These are phyloP conservation scores for Fusarium albidum DNA, from an alignment of 2,329 filamentous ascomycete species.

Conservation along the genomic window DNA sequence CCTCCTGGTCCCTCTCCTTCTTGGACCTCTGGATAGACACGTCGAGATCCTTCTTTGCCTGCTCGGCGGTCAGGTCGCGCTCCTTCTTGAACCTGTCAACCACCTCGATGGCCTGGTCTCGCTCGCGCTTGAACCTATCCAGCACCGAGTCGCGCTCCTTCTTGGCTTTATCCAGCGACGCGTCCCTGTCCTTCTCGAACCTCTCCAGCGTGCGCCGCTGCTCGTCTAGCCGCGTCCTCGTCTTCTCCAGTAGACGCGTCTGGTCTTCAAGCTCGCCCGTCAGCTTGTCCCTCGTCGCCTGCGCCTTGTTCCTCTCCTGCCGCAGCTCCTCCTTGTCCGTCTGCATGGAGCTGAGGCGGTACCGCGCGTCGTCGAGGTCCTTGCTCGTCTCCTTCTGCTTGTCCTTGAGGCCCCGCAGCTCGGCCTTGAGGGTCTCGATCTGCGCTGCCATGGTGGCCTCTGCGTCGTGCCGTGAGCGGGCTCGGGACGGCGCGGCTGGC, in stretches of 20 bases:
- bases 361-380: slow-evolving; percentile 37
- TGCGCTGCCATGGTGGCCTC: slow-evolving; percentile 32
- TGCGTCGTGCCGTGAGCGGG: slow-evolving; percentile 32
- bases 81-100: slow-evolving; percentile 24
- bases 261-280: slow-evolving; percentile 31
- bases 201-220: slow-evolving; percentile 31
- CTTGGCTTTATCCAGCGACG: slow-evolving; percentile 30
- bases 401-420: slow-evolving; percentile 31
- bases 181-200: slow-evolving; percentile 31
- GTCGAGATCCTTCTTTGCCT: slow-evolving; percentile 32
- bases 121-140: slow-evolving; percentile 28
- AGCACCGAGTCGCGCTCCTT: slow-evolving; percentile 30
- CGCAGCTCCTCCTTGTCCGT: slow-evolving; percentile 39
- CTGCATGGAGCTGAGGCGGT: slow-evolving; percentile 34
- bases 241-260: slow-evolving; percentile 23
- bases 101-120: slow-evolving; percentile 25
- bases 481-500: slow-evolving; percentile 24
- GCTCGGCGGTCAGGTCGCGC: slow-evolving; percentile 7
- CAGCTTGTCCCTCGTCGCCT: slow-evolving; percentile 33
- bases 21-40: slow-evolving; percentile 22
- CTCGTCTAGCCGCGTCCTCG: slow-evolving; percentile 29
- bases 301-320: slow-evolving; percentile 36
- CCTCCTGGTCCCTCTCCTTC: slow-evolving; percentile 31
- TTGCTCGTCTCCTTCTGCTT: slow-evolving; percentile 35
- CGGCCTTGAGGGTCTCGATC: slow-evolving; percentile 34